Evolutionary conservation across 192 early-diverging fungal species (phyloP).

Genomic region (Entomortierella chlamydospora): DNA sequence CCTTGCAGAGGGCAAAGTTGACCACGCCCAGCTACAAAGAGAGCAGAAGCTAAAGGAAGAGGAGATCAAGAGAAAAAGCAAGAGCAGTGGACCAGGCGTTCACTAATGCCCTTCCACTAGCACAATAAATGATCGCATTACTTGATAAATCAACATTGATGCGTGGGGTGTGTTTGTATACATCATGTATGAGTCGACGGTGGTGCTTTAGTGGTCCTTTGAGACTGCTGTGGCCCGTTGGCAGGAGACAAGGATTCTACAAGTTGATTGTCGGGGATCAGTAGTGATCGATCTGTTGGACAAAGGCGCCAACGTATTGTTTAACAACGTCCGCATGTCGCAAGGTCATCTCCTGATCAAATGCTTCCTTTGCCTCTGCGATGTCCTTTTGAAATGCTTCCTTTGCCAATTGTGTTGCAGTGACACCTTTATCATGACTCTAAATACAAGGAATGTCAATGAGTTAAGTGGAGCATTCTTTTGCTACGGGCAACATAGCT

Average conservation of each 20-base stretch:
- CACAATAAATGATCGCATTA: background rate
- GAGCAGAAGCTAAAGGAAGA: conserved; percentile 46
- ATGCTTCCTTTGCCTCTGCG: conserved; percentile 34
- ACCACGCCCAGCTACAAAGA: conserved; percentile 41
- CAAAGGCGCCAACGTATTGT: conserved; percentile 45
- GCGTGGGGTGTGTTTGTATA: background rate
- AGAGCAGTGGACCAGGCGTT: conserved; percentile 37
- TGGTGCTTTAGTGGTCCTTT: too few relatives aligned
- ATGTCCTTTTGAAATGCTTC: conserved; percentile 43
- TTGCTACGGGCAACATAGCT: background rate
- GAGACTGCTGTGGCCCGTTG: too few relatives aligned
- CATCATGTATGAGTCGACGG: background rate
- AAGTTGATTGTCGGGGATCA: background rate
- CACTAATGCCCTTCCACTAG: conserved; percentile 9
- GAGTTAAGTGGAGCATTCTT: background rate
- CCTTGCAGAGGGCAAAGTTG: conserved; percentile 47
- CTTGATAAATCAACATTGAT: background rate
- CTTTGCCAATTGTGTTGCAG: conserved; percentile 27
- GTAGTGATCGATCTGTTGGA: conserved; percentile 31
- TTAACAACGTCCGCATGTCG: conserved; percentile 51
- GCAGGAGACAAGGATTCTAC: background rate
- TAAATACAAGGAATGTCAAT: background rate
- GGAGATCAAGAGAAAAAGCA: conserved; percentile 46
- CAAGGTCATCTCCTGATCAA: conserved; percentile 50
- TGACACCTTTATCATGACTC: conserved; percentile 1